Base-by-base conservation (phyloP, 108 stramenopile genomes). In the Pseudonitzschia pungens region DNA sequence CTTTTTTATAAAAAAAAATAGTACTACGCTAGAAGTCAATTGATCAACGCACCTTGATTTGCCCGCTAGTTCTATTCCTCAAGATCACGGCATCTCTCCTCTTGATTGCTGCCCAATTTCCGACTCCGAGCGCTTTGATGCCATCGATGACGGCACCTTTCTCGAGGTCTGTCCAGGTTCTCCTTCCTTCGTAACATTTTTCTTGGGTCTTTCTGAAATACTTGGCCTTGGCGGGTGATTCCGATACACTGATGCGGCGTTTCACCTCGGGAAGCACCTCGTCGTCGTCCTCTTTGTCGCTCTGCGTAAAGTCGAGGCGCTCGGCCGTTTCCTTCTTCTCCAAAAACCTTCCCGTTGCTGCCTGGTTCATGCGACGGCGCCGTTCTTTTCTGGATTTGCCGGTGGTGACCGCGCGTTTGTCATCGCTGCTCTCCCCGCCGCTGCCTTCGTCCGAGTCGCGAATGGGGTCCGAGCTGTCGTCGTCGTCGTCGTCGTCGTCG, bases 51-150 rank as follows among this genome's bases (percentile, higher is more conserved):
- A 75, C 74, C 74, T 92, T 92, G 77, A 92, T 86, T 63, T 89
- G 84, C 15, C 86, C 86, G 33, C 76, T 69, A 15, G 76, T 77
- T 33, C 91, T 79, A 53, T 88, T 66, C 42, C 71, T 76, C 26
- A 92, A 77, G 44, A 84, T 69, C 4, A 84, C 68, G 12, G 66
- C 64, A 51, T 81, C 87, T 2, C 75, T 26, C 16, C 73, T 55
- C 78, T 92, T 92, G 74, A 92, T 89, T 3, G 77, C 36, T 8
- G 80, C 71, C 91, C 91, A 92, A 12, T 69, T 84, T 10, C 88
- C 88, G 12, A 56, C 24, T 45, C 91, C 91, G 55, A 85, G 85
- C 16, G 59, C 36, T 45, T 54, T 57, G 29, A 89, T 73, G 10
- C 91, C 91, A 22, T 76, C 36, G 40, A 65, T 72, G 48, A 92